These are phyloP conservation scores for Chrysoporthe puriensis DNA, from an alignment of 2,329 filamentous ascomycete species.

Conservation along the genomic window DNA sequence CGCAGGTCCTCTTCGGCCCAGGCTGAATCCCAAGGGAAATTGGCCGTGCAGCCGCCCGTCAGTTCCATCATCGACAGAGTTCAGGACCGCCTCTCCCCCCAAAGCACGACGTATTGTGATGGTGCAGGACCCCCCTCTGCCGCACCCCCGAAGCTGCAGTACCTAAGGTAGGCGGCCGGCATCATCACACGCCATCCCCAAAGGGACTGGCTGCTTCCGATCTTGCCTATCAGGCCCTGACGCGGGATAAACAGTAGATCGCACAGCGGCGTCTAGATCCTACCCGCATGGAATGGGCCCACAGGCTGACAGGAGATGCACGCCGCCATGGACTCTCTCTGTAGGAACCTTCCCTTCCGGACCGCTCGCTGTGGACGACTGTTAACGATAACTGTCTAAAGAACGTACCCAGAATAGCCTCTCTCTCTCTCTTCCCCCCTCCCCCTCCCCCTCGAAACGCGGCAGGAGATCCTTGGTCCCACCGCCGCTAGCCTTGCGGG, in stretches of 20 bases:
- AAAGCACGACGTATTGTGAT: too few relatives aligned
- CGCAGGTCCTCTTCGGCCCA: neutral
- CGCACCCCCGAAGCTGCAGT: neutral
- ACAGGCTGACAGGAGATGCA: neutral
- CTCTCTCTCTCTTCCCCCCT: neutral
- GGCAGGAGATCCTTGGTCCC: neutral
- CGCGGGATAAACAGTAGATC: neutral
- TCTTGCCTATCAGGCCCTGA: constrained; percentile 4
- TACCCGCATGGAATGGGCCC: neutral
- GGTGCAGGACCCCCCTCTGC: neutral
- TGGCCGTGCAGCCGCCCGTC: neutral
- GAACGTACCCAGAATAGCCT: neutral
- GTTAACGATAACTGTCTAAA: neutral
- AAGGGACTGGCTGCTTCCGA: constrained; percentile 2
- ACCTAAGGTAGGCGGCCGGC: neutral
- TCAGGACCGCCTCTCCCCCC: neutral
- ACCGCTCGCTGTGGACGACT: neutral
- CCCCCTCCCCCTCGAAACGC: neutral
- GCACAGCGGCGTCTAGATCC: neutral
- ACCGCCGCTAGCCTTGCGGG: neutral
- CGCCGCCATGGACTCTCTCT: neutral
- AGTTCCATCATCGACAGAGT: neutral
- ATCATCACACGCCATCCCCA: constrained; percentile 7
- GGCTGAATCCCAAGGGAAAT: neutral
- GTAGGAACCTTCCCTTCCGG: neutral